These are phyloP conservation scores for Zygosaccharomyces siamensis DNA, from an alignment of 805 yeast genomes.

Conservation along the genomic window DNA sequence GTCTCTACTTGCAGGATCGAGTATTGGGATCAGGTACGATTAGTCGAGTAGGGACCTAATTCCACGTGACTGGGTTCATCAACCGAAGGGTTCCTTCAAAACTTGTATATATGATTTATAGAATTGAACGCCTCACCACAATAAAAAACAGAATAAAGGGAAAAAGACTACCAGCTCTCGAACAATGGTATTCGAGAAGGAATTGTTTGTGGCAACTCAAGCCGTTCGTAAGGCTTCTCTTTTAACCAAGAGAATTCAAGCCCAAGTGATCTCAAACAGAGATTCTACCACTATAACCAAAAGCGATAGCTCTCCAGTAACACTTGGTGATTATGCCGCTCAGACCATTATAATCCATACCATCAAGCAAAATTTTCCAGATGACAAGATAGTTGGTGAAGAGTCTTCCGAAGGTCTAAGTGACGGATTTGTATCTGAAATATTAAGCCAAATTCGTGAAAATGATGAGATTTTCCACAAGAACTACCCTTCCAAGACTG, in stretches of 20 bases:
- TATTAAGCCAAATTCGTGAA: constrained; percentile 53
- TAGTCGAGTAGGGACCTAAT: background rate
- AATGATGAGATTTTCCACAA: constrained; percentile 46
- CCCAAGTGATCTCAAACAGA: constrained; percentile 45
- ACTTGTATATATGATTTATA: background rate
- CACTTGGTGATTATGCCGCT: constrained; percentile 93
- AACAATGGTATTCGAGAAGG: constrained; percentile 49
- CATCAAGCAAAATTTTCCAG: constrained; percentile 70
- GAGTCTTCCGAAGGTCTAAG: constrained; percentile 74
- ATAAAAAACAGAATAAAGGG: background rate
- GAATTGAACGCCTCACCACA: background rate
- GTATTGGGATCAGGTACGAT: constrained; percentile 61
- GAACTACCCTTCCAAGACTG: constrained; percentile 21
- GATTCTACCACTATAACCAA: constrained; percentile 63
- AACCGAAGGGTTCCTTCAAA: background rate
- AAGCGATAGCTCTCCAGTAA: constrained; percentile 89
- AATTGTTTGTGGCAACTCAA: constrained; percentile 72
- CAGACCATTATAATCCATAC: constrained; percentile 91
- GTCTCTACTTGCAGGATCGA: constrained; percentile 59
- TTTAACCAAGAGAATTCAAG: constrained; percentile 62
- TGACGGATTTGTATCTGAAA: constrained; percentile 44
- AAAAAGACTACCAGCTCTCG: background rate
- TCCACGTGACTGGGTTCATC: constrained; percentile 2
- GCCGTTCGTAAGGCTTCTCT: constrained; percentile 87
- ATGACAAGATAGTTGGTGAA: constrained; percentile 88